Evolutionary conservation across 495 filamentous ascomycete species (phyloP).

Genomic region (Massariosphaeria phaeospora): DNA sequence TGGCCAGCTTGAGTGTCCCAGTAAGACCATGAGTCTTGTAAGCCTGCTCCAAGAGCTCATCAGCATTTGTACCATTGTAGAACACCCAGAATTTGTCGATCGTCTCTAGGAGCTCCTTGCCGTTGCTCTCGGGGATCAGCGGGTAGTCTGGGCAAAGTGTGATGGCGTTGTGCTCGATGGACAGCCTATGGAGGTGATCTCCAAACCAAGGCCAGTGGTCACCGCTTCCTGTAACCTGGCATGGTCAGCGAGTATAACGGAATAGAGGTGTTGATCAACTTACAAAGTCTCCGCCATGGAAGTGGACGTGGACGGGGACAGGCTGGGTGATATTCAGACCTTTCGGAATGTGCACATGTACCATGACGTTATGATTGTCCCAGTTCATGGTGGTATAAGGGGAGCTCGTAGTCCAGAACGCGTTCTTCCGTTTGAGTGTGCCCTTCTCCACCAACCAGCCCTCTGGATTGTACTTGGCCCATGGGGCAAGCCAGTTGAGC

Average conservation of each 20-base stretch:
- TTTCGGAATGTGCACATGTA: no score
- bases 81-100: not conserved
- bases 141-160: not conserved
- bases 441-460: no score
- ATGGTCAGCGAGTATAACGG: not conserved
- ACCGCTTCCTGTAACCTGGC: not conserved
- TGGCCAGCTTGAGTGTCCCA: not conserved
- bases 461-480: no score
- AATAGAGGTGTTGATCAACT: not conserved
- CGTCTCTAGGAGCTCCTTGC: not conserved
- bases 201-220: not conserved
- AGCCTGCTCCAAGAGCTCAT: not conserved
- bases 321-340: no score
- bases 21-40: no score
- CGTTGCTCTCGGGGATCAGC: not conserved
- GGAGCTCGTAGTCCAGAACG: no score
- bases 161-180: not conserved
- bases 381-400: no score
- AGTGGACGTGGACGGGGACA: not conserved
- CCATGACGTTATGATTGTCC: no score
- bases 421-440: no score
- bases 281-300: not conserved
- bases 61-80: not conserved
- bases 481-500: no score
- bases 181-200: not conserved